Percentiles rank a stretch among this genome's conserved stretches.
Conservation (phyloP, 805 yeast species). For the Zygosaccharomyces kombuchaensis region DNA sequence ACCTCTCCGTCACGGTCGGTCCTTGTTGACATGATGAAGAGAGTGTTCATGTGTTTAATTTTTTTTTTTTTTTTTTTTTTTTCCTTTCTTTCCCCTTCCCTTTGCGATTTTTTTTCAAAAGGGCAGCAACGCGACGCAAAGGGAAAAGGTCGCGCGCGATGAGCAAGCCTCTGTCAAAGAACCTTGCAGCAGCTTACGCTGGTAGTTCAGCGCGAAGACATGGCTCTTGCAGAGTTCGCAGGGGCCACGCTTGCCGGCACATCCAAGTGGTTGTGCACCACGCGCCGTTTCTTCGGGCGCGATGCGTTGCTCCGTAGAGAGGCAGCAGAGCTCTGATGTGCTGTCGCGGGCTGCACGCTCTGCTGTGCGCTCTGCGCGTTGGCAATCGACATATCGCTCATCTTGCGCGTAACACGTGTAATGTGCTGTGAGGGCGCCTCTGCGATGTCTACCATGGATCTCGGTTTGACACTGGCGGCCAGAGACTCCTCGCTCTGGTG, state of each 20-base stretch:
- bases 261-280: constrained; percentile 19
- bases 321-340: constrained; percentile 12
- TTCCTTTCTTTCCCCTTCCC: not conserved
- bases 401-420: constrained; percentile 5
- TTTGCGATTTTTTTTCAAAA: not conserved
- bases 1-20: not conserved
- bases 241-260: constrained; percentile 16
- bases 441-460: constrained; percentile 29
- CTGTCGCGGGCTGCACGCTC: not conserved
- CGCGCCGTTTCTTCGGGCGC: constrained; percentile 11
- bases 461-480: constrained; percentile 10
- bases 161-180: constrained; percentile 4
- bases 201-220: constrained; percentile 7
- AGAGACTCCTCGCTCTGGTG: not conserved
- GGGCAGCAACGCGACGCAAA: not conserved
- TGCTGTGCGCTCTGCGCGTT: constrained; percentile 1
- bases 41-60: not conserved
- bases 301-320: constrained; percentile 17
- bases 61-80: constrained; percentile 2
- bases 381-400: constrained; percentile 1
- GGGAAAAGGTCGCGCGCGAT: not conserved
- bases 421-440: constrained; percentile 9
- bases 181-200: not conserved
- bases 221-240: constrained; percentile 18
- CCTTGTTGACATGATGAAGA: not conserved